Evolutionary conservation across 345 rosid species (phyloP).

Genomic region (Syzygium aromaticum): DNA sequence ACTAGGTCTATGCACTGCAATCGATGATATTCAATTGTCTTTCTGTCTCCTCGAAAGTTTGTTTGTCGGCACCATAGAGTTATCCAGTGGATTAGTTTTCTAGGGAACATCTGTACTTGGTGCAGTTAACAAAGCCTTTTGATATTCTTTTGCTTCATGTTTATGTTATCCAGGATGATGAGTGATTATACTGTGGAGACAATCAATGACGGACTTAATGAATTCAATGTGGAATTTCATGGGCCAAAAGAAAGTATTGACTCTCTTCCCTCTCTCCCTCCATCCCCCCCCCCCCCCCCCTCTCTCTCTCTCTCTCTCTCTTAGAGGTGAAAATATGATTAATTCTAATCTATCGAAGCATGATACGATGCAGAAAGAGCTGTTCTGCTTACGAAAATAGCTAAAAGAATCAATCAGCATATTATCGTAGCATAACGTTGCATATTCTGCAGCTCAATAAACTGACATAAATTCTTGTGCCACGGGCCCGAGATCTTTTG

Average conservation of each 20-base stretch:
- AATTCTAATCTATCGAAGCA: background rate
- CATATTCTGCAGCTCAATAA: background rate
- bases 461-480: background rate
- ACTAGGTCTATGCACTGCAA: background rate
- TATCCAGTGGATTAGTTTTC: background rate
- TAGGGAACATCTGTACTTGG: no score
- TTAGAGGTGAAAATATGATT: background rate
- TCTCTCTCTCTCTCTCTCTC: background rate
- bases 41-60: background rate
- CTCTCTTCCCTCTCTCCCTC: background rate
- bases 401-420: background rate
- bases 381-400: background rate
- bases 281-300: background rate
- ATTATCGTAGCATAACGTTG: background rate
- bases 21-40: background rate
- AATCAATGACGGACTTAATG: slow-evolving; percentile 63
- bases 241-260: slow-evolving; percentile 69
- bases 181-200: slow-evolving; percentile 68
- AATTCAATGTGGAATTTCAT: slow-evolving; percentile 62
- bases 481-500: background rate
- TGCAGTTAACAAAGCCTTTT: background rate
- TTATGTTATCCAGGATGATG: slow-evolving; percentile 60
- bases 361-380: background rate
- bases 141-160: background rate
- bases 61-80: background rate